Evolutionary conservation across 176 grass and related monocot genomes (phyloP).

Genomic region (Musa schizocarpa): DNA sequence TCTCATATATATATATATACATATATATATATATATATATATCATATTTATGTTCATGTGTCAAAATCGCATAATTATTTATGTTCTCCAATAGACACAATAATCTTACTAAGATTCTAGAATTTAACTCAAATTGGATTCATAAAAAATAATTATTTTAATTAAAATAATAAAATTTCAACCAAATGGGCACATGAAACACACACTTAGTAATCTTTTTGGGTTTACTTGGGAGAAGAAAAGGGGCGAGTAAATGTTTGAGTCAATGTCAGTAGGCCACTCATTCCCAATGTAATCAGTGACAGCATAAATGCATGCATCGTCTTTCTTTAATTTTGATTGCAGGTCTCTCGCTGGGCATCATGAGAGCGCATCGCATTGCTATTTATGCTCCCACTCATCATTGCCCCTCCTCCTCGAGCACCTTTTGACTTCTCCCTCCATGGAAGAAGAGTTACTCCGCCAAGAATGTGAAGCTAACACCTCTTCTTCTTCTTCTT

Average conservation of each 20-base stretch:
- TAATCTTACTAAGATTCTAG: too few relatives aligned
- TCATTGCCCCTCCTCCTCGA: background rate
- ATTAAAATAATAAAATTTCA: too few relatives aligned
- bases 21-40: too few relatives aligned
- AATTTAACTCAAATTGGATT: too few relatives aligned
- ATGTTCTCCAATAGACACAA: too few relatives aligned
- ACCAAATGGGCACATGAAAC: too few relatives aligned
- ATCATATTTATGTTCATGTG: too few relatives aligned
- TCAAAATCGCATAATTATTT: too few relatives aligned
- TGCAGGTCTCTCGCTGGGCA: background rate
- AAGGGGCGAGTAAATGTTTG: background rate
- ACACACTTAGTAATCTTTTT: too few relatives aligned
- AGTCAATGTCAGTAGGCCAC: background rate
- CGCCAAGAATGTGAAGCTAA: constrained; percentile 30
- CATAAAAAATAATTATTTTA: too few relatives aligned
- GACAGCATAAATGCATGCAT: background rate
- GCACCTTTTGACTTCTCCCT: background rate
- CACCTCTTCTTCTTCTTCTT: constrained; percentile 29
- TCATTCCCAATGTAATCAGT: background rate
- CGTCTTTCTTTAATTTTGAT: background rate
- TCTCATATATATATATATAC: too few relatives aligned
- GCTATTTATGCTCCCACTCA: constrained; percentile 32
- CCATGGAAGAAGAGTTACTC: constrained; percentile 14
- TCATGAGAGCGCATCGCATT: constrained; percentile 37
- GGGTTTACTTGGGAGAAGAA: background rate